Base-by-base conservation (phyloP, 1,139 yeast species). In the Saccharomycopsis crataegensis region DNA sequence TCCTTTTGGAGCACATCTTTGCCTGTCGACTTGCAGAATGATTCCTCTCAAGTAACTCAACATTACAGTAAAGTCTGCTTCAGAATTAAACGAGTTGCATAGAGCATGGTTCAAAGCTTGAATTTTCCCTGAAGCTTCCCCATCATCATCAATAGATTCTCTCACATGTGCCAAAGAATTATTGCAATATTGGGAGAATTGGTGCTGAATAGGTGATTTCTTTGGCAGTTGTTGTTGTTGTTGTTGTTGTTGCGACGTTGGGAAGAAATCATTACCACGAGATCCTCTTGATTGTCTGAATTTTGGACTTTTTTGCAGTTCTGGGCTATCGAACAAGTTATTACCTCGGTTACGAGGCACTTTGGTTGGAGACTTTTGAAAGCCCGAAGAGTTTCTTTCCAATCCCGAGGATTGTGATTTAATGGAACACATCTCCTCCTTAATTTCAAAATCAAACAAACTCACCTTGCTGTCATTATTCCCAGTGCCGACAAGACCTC, bases 381-480 rank as follows among this genome's bases (percentile, higher is more conserved):
- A 22, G 28, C 28, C 28, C 4, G 28, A 22, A 22, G 28, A 22
- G 28, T 22, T 22, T 22, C 28, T 22, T 22, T 22, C 28, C 4
- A 22, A 22, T 22, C 28, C 28, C 28, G 28, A 22, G 28, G 28
- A 22, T 12, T 12, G 41, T 14, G 41, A n/a, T 37, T 12, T 37
- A n/a, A 14, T 37, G 16, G 41, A 12, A 3, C 16, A 11, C 11
- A 8, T n/a, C 42, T 46, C 42, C n/a, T 46, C 52, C 31, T 49
- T 50, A 31, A 53, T 46, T 41, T 53, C 56, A 51, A 53, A 53
- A 34, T 53, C 56, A 47, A 53, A 53, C 6, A 53, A 40, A 44
- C 56, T 53, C 32, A 42, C n/a, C 37, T 53, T 50, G 33, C 56
- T 53, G 37, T 43, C 32, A 36, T 37, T 51, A n/a, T 11, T 16